Percentiles rank a stretch among this genome's conserved stretches.
Evolutionary conservation across 768 basidiomycete species (phyloP).

Genomic region (Suillus americanus): DNA sequence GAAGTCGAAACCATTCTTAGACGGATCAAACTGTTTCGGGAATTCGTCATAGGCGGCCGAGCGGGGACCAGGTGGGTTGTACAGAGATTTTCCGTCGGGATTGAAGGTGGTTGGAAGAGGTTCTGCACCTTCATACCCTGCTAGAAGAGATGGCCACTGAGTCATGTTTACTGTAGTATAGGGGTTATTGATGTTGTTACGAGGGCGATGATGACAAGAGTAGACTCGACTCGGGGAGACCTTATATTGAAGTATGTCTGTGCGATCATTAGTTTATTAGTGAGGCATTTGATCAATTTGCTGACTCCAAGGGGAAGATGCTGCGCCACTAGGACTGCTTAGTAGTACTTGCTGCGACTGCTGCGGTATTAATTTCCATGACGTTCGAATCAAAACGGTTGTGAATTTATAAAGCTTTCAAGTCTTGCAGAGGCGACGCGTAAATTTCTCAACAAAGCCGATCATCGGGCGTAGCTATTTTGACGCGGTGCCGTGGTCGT

Average conservation of each 20-base stretch:
- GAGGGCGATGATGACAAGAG: not conserved
- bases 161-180: not conserved
- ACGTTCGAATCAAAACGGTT: too few species aligned
- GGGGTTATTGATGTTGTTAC: not conserved
- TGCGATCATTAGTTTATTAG: too few species aligned
- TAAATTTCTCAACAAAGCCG: too few species aligned
- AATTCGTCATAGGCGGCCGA: slow-evolving; percentile 57
- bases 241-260: not conserved
- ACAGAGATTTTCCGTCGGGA: slow-evolving; percentile 56
- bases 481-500: too few species aligned
- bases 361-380: too few species aligned
- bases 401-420: too few species aligned
- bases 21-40: slow-evolving; percentile 50
- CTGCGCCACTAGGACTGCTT: too few species aligned
- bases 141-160: slow-evolving; percentile 33
- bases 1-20: slow-evolving; percentile 69
- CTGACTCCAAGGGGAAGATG: too few species aligned
- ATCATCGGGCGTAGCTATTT: too few species aligned
- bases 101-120: slow-evolving; percentile 47
- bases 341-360: too few species aligned
- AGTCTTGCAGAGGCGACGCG: too few species aligned
- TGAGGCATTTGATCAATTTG: too few species aligned
- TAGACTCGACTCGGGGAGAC: not conserved
- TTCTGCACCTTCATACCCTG: slow-evolving; percentile 37
- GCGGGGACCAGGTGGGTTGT: slow-evolving; percentile 44